Conservation (phyloP, 2,329 filamentous ascomycete species). For the Fulvia fulva region DNA sequence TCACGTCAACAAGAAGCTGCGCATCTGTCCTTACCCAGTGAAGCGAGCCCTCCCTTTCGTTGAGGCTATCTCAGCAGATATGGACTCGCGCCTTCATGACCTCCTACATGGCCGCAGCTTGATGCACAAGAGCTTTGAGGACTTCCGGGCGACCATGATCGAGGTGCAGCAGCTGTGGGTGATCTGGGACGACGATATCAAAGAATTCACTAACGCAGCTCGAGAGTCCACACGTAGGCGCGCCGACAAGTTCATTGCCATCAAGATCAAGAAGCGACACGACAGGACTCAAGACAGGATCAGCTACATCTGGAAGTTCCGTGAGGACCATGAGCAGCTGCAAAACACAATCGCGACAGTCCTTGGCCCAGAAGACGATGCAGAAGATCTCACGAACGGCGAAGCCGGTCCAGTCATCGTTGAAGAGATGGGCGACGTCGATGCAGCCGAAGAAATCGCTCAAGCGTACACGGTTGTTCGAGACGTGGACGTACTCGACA, state of each 20-base stretch:
- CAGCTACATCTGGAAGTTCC: conserved; percentile 90
- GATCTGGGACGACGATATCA: conserved; percentile 92
- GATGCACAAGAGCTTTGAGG: conserved; percentile 86
- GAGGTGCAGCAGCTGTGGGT: conserved; percentile 81
- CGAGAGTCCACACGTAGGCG: conserved; percentile 89
- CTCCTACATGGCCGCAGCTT: conserved; percentile 81
- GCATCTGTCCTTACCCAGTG: conserved; percentile 93
- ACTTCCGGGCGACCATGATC: conserved; percentile 82
- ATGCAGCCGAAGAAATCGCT: conserved; percentile 92
- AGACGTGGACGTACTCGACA: conserved; percentile 92
- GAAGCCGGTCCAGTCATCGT: conserved; percentile 66
- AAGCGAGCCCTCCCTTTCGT: conserved; percentile 88
- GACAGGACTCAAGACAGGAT: conserved; percentile 84
- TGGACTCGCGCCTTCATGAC: conserved; percentile 80
- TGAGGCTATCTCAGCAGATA: conserved; percentile 89
- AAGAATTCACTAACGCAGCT: conserved; percentile 96
- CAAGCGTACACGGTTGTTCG: conserved; percentile 92
- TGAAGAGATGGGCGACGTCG: conserved; percentile 94
- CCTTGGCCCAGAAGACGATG: conserved; percentile 62
- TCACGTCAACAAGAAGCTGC: conserved; percentile 96
- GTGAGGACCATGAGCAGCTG: conserved; percentile 95
- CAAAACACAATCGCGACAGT: conserved; percentile 95
- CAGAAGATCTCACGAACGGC: conserved; percentile 52
- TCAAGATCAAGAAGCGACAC: conserved; percentile 89
- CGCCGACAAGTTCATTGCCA: conserved; percentile 97